Evolutionary conservation across 2,329 filamentous ascomycete species (phyloP), one percentile per base, ranked within the genome.

Genomic region (Colletotrichum truncatum): DNA sequence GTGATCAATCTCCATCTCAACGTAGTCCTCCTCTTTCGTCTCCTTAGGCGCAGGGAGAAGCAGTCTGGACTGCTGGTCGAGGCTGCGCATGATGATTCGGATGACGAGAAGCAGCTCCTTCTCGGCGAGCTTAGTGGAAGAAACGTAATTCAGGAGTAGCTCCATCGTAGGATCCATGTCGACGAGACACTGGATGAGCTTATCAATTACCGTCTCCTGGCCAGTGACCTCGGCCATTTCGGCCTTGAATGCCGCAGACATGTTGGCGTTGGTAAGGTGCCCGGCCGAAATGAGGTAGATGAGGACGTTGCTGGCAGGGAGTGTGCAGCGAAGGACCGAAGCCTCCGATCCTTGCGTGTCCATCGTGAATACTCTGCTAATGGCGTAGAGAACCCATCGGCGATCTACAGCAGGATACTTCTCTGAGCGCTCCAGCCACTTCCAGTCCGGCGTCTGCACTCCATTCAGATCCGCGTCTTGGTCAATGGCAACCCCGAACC

Each of bases 131-230:
- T 88, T 87, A 7, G 90, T 91, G 6, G 85, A 84, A 38, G 87
- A 86, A 6, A 94, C 80, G 64, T 93, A 87, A 59, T 85, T 85
- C 43, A 90, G 83, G 38, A 94, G 81, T 3, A 93, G 80, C 53
- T 89, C 86, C 74, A 93, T 85, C 32, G 89, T 88, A 3, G 88
- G 86, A 70, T 94, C 91, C n/a, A 89, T 82, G 51, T 89, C 83
- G 1, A 86, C 84, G 36, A 94, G 78, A 45, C 89, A 82, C 45
- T 82, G 77, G 21, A 92, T 84, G 4, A 94, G 81, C 62, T 91
- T 87, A 32, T 87, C 86, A n/a, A 80, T 76, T 9, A 66, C 54
- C 18, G 60, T 36, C 11, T 34, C 45, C 51, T 71, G 74, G 41
- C 85, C 82, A 1, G 76, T 72, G 11, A 79, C 74, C 41, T 85